Conservation (phyloP, 441 rosid species). For the Hura crepitans region DNA sequence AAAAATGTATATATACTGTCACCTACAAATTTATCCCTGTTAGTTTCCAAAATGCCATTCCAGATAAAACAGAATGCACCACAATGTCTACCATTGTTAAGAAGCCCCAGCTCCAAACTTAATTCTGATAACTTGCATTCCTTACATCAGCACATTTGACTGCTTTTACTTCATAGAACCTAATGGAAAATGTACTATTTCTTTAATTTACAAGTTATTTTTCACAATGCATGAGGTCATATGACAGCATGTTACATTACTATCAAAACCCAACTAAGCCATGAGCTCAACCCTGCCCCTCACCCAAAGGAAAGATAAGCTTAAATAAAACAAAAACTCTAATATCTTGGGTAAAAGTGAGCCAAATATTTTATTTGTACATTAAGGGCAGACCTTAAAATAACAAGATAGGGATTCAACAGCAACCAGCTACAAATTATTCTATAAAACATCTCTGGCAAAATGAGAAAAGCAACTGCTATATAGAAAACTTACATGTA, state of each 20-base stretch:
- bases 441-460: slow-evolving; percentile 7
- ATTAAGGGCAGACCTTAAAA: neutral
- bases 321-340: too few species aligned
- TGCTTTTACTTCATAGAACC: too few species aligned
- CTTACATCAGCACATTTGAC: neutral
- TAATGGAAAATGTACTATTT: neutral
- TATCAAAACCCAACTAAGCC: too few species aligned
- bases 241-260: too few species aligned
- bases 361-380: neutral
- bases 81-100: neutral
- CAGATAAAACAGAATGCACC: too few species aligned
- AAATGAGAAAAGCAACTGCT: neutral
- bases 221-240: neutral
- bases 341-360: neutral
- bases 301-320: neutral
- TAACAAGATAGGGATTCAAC: neutral
- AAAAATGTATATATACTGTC: neutral
- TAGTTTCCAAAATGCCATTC: neutral
- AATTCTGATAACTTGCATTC: neutral
- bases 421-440: neutral
- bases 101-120: neutral
- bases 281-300: neutral
- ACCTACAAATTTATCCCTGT: neutral
- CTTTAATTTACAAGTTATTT: too few species aligned
- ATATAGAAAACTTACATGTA: neutral